Evolutionary conservation across 192 early-diverging fungal genomes (phyloP), one percentile per base, ranked within the genome.

Genomic region (Backusella sp.): DNA sequence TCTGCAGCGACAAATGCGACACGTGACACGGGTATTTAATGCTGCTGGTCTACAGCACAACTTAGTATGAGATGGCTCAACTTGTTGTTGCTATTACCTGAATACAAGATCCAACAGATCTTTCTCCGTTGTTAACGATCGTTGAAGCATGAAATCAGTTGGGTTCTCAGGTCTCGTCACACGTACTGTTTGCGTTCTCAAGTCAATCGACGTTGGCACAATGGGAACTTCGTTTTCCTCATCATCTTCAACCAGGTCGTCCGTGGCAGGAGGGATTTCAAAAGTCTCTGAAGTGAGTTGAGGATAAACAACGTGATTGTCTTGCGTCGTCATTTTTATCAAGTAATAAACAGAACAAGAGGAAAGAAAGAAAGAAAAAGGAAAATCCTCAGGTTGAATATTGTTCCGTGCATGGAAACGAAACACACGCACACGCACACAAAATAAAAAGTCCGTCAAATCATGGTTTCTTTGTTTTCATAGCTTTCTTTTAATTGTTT

Each of bases 1-100:
- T 72, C 85, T 86, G 67, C 79, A 84, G 17, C 94, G 87, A 1
- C 83, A 75, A 68, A 95, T 94, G 34, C 85, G 74, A 80, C 94
- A 95, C 59, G 84, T 86, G 75, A 95, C 84, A 32, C 90, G 88
- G 73, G 84, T 83, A 52, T 90, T 88, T 70, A 88, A 84, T 41
- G 90, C 87, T 52, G 92, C 87, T 6, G 94, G 94, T 44, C 93
- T 94, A 77, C 37, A 39, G 37, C 9, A 32, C 32, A 32, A 32
- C 32, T 32, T 32, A 32, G 37, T 12, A 11, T 1, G 9, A 39
- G 37, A 39, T 39, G 37, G 37, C 9, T 39, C 9, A 39, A 1
- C 9, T 11, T 17, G 34, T 35, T 35, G 19, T 1, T 44, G 19
- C 6, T 59, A 0, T 41, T 74, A 74, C 73, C 73, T 35, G 66